Conservation (phyloP, 257 asterid species). For the Salvia miltiorrhiza region DNA sequence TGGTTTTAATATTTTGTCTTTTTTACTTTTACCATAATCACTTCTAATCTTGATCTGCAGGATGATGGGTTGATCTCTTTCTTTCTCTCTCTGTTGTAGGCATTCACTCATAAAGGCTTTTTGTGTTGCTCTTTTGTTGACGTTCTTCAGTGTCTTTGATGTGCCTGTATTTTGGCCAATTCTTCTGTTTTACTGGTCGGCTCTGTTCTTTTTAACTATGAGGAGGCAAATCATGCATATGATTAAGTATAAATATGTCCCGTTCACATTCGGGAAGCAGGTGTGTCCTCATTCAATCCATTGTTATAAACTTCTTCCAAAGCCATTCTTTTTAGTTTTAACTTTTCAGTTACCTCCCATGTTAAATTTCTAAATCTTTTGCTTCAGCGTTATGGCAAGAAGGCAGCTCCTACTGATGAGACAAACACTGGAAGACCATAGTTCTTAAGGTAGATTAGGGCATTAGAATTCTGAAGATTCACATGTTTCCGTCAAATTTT, state of each 20-base stretch:
- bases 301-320: neutral
- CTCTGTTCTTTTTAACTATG: conserved; percentile 83
- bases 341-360: neutral
- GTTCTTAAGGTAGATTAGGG: conserved; percentile 38
- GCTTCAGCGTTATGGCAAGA: conserved; percentile 84
- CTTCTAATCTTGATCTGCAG: conserved; percentile 4
- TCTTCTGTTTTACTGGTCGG: conserved; percentile 87
- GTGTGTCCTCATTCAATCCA: conserved; percentile 29
- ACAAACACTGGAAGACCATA: conserved; percentile 49
- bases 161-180: conserved; percentile 99
- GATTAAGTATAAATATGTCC: conserved; percentile 89
- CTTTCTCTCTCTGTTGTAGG: conserved; percentile 47
- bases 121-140: conserved; percentile 69
- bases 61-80: conserved; percentile 16
- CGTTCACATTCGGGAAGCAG: conserved; percentile 95
- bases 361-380: conserved; percentile 16
- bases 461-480: conserved; percentile 28
- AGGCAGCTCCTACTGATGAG: conserved; percentile 58
- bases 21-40: neutral
- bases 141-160: conserved; percentile 92
- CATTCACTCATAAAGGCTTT: conserved; percentile 80
- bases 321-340: neutral
- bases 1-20: neutral
- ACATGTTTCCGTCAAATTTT: conserved; percentile 19
- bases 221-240: conserved; percentile 99